Evolutionary conservation across 2,329 filamentous ascomycete genomes (phyloP).

Genomic region (Teratosphaeria viscida): DNA sequence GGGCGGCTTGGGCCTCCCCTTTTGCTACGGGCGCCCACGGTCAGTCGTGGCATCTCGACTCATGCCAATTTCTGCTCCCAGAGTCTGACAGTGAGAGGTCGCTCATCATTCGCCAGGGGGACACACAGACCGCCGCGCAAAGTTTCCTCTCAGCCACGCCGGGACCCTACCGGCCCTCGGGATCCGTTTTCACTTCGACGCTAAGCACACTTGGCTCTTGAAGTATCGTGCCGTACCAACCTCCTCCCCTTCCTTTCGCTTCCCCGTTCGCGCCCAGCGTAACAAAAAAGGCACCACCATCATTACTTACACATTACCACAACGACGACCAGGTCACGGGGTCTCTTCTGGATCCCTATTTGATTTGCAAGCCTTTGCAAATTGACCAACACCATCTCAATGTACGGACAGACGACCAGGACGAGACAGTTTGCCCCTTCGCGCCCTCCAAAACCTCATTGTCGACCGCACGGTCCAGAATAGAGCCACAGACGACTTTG

Average conservation of each 20-base stretch:
- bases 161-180: not conserved
- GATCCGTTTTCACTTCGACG: not conserved
- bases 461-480: slow-evolving; percentile 18
- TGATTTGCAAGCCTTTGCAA: slow-evolving; percentile 9
- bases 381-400: slow-evolving; percentile 14
- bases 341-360: slow-evolving; percentile 10
- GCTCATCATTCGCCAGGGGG: not conserved
- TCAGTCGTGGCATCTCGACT: not conserved
- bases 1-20: not conserved
- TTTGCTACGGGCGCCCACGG: slow-evolving; percentile 1
- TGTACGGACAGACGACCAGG: slow-evolving; percentile 18
- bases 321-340: slow-evolving; percentile 7
- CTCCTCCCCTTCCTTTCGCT: slow-evolving; percentile 1
- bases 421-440: slow-evolving; percentile 18
- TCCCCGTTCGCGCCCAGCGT: slow-evolving; percentile 5
- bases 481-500: slow-evolving; percentile 6
- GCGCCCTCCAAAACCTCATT: slow-evolving; percentile 19
- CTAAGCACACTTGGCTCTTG: slow-evolving; percentile 1
- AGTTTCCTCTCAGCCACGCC: slow-evolving; percentile 1
- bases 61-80: not conserved
- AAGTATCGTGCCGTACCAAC: slow-evolving; percentile 1
- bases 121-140: slow-evolving; percentile 3
- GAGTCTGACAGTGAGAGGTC: not conserved
- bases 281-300: slow-evolving; percentile 4
- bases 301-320: slow-evolving; percentile 5